Percentiles rank a stretch among this genome's conserved stretches.
Evolutionary conservation across 257 asterid species (phyloP).

Genomic region (Primulina eburnea): DNA sequence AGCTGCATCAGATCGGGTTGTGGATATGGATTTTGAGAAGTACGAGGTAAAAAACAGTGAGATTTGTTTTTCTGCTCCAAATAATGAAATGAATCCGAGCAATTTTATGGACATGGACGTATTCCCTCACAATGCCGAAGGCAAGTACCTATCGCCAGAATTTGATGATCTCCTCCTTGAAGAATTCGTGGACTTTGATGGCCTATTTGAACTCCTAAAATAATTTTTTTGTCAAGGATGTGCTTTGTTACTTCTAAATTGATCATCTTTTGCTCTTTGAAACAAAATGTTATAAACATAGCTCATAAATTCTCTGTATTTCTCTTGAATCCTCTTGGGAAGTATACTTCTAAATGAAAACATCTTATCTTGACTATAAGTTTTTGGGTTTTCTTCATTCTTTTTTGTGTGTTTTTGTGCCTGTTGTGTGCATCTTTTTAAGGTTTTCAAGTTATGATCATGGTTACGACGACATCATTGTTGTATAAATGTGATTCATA

Average conservation of each 20-base stretch:
- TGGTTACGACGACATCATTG: too few relatives aligned
- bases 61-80: not conserved
- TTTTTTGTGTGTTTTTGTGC: too few relatives aligned
- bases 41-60: not conserved
- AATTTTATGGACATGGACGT: conserved; percentile 4
- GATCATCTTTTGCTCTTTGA: not conserved
- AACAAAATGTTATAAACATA: not conserved
- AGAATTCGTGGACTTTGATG: conserved; percentile 2
- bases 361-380: too few relatives aligned
- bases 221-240: not conserved
- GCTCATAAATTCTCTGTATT: not conserved
- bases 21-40: not conserved
- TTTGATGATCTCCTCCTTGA: not conserved
- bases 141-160: not conserved
- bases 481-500: too few relatives aligned
- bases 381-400: too few relatives aligned
- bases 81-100: not conserved
- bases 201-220: conserved; percentile 4
- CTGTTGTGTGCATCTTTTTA: too few relatives aligned
- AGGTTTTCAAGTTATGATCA: too few relatives aligned
- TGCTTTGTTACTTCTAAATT: not conserved
- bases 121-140: not conserved
- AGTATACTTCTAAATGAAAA: too few relatives aligned
- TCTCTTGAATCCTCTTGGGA: not conserved
- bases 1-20: not conserved